Percentiles rank a stretch among this genome's conserved stretches.
These are phyloP conservation scores for Cladorrhinum samala DNA, from an alignment of 495 filamentous ascomycete species.

Conservation along the genomic window DNA sequence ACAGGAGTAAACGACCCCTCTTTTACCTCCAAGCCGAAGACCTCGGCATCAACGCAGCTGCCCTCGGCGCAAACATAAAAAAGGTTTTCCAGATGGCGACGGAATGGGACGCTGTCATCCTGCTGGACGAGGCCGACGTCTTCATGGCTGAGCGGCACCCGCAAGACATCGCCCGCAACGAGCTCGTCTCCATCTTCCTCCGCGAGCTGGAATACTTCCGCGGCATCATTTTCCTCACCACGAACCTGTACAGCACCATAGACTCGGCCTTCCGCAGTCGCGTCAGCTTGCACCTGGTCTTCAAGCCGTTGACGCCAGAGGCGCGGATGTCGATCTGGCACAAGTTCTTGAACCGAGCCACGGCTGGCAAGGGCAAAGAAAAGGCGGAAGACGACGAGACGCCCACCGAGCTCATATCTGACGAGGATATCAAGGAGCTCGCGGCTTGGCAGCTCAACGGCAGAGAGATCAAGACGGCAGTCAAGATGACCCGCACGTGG, in stretches of 20 bases:
- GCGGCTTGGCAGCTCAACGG: constrained; percentile 49
- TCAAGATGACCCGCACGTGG: constrained; percentile 45
- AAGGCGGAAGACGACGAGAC: not conserved
- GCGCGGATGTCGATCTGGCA: constrained; percentile 26
- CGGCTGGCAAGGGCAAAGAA: not conserved
- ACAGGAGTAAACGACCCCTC: constrained; percentile 42
- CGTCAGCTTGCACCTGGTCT: constrained; percentile 28
- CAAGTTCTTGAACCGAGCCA: constrained; percentile 23
- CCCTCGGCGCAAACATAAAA: constrained; percentile 44
- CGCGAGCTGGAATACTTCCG: constrained; percentile 52
- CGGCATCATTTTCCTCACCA: constrained; percentile 48
- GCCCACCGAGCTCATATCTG: constrained; percentile 23
- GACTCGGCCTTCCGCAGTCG: constrained; percentile 33
- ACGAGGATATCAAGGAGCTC: constrained; percentile 41
- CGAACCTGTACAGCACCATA: constrained; percentile 37
- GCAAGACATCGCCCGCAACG: constrained; percentile 46
- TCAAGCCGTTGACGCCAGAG: constrained; percentile 23
- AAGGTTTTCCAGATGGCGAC: constrained; percentile 47
- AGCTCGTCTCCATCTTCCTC: constrained; percentile 48
- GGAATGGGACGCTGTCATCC: constrained; percentile 46
- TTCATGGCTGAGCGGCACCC: constrained; percentile 43
- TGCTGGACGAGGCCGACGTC: constrained; percentile 50
- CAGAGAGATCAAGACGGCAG: constrained; percentile 58
- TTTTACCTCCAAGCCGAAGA: constrained; percentile 51
- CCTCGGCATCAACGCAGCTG: constrained; percentile 40